Base-by-base conservation (phyloP, 2,329 filamentous ascomycete genomes). In the Pyrenophora tritici-repentis region DNA sequence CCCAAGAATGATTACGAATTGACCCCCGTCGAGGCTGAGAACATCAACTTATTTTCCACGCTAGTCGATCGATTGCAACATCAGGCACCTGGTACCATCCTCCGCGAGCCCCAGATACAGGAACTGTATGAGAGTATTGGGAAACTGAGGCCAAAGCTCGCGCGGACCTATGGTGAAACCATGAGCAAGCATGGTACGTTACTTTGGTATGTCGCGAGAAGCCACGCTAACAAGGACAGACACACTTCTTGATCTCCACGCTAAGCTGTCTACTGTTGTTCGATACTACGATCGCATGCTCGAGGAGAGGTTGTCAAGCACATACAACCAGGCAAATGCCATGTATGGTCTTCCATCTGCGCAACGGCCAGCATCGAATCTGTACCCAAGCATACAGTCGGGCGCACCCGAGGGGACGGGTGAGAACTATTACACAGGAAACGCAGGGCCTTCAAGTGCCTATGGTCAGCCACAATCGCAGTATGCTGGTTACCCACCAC, bases 251-350 rank as follows among this genome's bases (percentile, higher is more conserved):
- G 94, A 99, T 72, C 80, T 99, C 0, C 94, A 99, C 71, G 89
- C 91, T 14, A 99, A 99, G 72, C 80, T 99, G 18, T 94, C 93
- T 0, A 97, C 93, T 0, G 94, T 97, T 20, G 94, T 99, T 4
- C 86, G 94, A 29, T 97, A 97, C 71, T 99, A 99, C 70, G 94
- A 99, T 73, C 86, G 91, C 34, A 97, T 99, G 94, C 82, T 99
- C 13, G 94, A 99, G 74, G 94, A 99, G 58, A 86, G 94, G 33
- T 80, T 99, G 20, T 96, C 91, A 7, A 95, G 89, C 72, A 93
- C 94, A 1, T 97, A 97, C 71, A 89, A 86, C 58, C 90, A 96
- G 66, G 89, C 93, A 32, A 68, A 71, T 29, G 72, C 77, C 31
- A 73, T 74, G 59, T 75, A 75, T 38, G 68, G 70, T 20, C 62